Percentiles rank a stretch among this genome's conserved stretches.
Conservation (phyloP, 2,329 filamentous ascomycete species). For the Aureobasidium sp. region DNA sequence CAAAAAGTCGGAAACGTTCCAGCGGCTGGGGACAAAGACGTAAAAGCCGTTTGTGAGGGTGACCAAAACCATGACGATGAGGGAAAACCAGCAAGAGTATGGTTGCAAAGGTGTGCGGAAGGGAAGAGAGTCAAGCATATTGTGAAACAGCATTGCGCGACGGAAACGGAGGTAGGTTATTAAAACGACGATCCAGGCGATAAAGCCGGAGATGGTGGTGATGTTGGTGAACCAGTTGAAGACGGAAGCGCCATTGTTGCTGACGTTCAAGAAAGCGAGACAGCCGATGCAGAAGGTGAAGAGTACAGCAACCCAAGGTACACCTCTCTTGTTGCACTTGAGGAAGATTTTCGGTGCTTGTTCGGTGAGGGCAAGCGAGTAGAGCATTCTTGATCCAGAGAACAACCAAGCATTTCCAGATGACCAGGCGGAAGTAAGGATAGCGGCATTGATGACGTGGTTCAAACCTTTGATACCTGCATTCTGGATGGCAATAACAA, state of each 20-base stretch:
- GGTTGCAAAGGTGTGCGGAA: constrained; percentile 46
- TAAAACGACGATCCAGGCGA: constrained; percentile 33
- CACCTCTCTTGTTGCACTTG: constrained; percentile 37
- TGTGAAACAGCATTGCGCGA: constrained; percentile 43
- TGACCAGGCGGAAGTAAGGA: constrained; percentile 51
- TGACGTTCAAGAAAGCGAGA: constrained; percentile 31
- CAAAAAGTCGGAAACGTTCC: constrained; percentile 41
- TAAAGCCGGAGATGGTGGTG: constrained; percentile 30
- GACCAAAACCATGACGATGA: constrained; percentile 40
- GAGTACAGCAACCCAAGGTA: constrained; percentile 45
- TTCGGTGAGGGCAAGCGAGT: constrained; percentile 46
- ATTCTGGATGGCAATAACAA: constrained; percentile 43
- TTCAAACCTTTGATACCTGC: constrained; percentile 34
- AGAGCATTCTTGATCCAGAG: constrained; percentile 49
- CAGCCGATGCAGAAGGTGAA: constrained; percentile 33
- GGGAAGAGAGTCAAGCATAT: constrained; percentile 37
- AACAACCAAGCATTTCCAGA: constrained; percentile 54
- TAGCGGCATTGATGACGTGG: constrained; percentile 50
- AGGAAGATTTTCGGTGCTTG: constrained; percentile 51
- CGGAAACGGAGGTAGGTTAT: constrained; percentile 46
- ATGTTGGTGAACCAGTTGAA: constrained; percentile 37
- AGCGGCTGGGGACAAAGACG: constrained; percentile 42
- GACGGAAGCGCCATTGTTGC: constrained; percentile 28
- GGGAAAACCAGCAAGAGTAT: constrained; percentile 43
- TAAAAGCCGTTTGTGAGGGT: constrained; percentile 52